Evolutionary conservation across 2,329 filamentous ascomycete genomes (phyloP), one percentile per base, ranked within the genome.

Genomic region (Nigrospora osmanthi): DNA sequence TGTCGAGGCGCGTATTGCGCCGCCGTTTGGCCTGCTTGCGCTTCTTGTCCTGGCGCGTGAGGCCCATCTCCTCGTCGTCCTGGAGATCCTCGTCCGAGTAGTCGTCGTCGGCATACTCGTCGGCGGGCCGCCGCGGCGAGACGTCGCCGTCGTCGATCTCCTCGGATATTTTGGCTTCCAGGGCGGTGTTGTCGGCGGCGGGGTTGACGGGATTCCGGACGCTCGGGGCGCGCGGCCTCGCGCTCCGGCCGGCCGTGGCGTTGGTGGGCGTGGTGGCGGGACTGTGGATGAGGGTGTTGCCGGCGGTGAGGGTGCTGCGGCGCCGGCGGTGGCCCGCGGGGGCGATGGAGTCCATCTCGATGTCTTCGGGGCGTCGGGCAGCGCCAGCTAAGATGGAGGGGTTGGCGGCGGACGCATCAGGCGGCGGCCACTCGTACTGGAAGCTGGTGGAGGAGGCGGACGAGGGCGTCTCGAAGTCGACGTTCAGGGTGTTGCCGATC

Each of bases 1-100:
- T 81, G 61, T 89, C 84, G 46, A 89, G 64, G 51, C 76, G 69
- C 12, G 80, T 83, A 58, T 86, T 85, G 58, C 80, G 75, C 63
- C 76, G 74, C 65, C 80, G 80, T 66, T 80, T 79, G 56, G 75
- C 75, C 58, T 80, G 78, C 55, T 83, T 81, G 59, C 83, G 80
- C 52, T 78, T 75, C 61, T 80, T 79, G 56, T 91, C 86, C 57
- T 81, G 78, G 49, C 77, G 75, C 34, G 88, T 94, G 54, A 96
- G 71, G 1, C 89, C 90, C 2, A 87, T 87, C 72, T 96, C 90
- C 67, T 95, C 90, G 59, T 96, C 90, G 55, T 91, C 87, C 49
- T 87, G 80, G 28, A 87, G 63, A 39, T 85, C 86, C 51, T 89
- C 83, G 53, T 88, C 85, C 28, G 81, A 82, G 44, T 80, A 75